Evolutionary conservation across 805 yeast species (phyloP).

Genomic region (Wickerhamomyces queroliae): DNA sequence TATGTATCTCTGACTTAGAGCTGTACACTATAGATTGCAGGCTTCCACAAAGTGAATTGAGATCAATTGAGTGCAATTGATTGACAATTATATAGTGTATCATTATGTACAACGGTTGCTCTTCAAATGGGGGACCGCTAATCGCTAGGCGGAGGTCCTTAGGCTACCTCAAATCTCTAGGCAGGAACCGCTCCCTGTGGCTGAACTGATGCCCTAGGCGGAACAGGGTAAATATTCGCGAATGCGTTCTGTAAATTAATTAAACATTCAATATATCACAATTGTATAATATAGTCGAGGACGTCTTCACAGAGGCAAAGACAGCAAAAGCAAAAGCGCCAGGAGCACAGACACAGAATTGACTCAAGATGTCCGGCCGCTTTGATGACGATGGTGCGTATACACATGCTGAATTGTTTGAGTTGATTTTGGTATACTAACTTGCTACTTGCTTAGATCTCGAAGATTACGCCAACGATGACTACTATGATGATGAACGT

Average conservation of each 20-base stretch:
- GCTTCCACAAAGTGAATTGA: too few relatives aligned
- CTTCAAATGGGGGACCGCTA: too few relatives aligned
- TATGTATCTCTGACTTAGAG: neutral
- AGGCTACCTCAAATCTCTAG: neutral
- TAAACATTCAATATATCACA: neutral
- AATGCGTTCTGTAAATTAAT: too few relatives aligned
- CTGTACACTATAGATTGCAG: neutral
- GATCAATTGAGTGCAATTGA: too few relatives aligned
- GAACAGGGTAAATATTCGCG: too few relatives aligned
- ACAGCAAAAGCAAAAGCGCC: neutral
- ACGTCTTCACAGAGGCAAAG: too few relatives aligned
- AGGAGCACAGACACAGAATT: neutral
- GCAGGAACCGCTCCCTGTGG: too few relatives aligned
- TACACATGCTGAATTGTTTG: neutral
- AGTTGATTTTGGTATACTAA: neutral
- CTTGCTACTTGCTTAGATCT: constrained; percentile 12
- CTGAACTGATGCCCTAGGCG: neutral
- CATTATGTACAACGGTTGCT: too few relatives aligned
- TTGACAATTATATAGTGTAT: too few relatives aligned
- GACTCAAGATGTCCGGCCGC: neutral
- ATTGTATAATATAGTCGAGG: too few relatives aligned
- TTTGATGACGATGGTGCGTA: neutral
- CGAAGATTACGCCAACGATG: constrained; percentile 24
- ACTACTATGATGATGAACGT: constrained; percentile 18
- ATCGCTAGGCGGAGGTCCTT: too few relatives aligned